These are phyloP conservation scores for Pseudocercospora eumusae DNA, from an alignment of 2,329 filamentous ascomycete species.

Conservation along the genomic window DNA sequence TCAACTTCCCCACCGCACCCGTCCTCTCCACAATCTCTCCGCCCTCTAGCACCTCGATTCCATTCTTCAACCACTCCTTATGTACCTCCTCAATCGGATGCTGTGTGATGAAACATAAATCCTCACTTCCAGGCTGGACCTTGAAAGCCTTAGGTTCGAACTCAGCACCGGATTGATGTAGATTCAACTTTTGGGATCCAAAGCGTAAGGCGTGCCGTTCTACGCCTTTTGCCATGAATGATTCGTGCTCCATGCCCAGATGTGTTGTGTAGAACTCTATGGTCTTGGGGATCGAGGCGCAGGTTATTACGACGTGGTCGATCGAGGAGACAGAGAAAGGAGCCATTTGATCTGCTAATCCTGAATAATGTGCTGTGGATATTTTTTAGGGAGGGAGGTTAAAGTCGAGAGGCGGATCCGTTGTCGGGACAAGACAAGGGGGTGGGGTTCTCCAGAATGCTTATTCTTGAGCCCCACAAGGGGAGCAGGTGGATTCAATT, in stretches of 20 bases:
- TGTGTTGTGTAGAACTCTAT: constrained; percentile 57
- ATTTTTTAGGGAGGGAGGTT: background rate
- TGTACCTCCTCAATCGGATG: constrained; percentile 53
- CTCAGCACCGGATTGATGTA: constrained; percentile 57
- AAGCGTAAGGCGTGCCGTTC: constrained; percentile 56
- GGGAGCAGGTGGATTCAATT: background rate
- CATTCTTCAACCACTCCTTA: constrained; percentile 45
- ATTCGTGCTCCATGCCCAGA: constrained; percentile 60
- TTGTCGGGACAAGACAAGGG: background rate
- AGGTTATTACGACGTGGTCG: constrained; percentile 64
- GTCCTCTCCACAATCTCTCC: constrained; percentile 56
- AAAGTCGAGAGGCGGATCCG: background rate
- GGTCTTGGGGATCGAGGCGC: constrained; percentile 53
- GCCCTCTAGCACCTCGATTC: constrained; percentile 52
- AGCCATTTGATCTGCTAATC: constrained; percentile 23
- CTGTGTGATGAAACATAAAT: constrained; percentile 61
- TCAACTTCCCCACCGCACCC: constrained; percentile 57
- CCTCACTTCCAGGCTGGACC: constrained; percentile 59
- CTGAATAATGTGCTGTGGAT: background rate
- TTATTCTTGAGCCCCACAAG: background rate
- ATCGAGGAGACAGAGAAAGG: constrained; percentile 46
- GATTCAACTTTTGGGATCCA: constrained; percentile 62
- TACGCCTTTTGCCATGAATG: constrained; percentile 48
- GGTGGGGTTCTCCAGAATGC: background rate
- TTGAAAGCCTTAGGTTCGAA: constrained; percentile 61